Percentiles rank a stretch among this genome's conserved stretches.
Evolutionary conservation across 495 filamentous ascomycete species (phyloP).

Genomic region (Immersiella caudata): DNA sequence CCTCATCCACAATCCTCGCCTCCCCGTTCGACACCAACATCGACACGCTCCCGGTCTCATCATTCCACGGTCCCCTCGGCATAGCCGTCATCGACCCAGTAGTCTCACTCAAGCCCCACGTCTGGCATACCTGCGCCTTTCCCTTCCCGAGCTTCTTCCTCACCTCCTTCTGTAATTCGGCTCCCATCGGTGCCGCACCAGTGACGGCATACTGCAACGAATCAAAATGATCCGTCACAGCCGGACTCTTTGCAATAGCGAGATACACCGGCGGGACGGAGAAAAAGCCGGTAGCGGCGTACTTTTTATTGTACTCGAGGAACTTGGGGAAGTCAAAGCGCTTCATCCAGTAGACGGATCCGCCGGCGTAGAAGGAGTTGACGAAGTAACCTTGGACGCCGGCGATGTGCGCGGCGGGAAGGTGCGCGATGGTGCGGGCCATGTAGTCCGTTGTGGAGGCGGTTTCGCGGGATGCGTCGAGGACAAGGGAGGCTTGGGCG

Average conservation of each 20-base stretch:
- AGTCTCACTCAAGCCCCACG: conserved; percentile 75
- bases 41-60: conserved; percentile 34
- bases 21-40: conserved; percentile 59
- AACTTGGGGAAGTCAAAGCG: conserved; percentile 51
- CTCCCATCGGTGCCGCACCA: conserved; percentile 43
- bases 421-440: conserved; percentile 51
- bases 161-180: conserved; percentile 40
- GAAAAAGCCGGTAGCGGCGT: conserved; percentile 52
- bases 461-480: conserved; percentile 21
- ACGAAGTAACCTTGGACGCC: conserved; percentile 50
- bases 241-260: conserved; percentile 50
- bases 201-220: conserved; percentile 28
- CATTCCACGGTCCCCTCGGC: conserved; percentile 21
- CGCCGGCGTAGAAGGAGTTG: conserved; percentile 43
- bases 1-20: conserved; percentile 46
- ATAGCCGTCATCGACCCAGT: conserved; percentile 35
- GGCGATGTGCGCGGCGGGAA: conserved; percentile 51
- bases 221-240: conserved; percentile 53
- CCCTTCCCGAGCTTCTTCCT: conserved; percentile 40
- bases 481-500: conserved; percentile 27
- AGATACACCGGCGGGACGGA: conserved; percentile 56
- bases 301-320: conserved; percentile 44
- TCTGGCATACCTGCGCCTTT: conserved; percentile 57
- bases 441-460: not conserved
- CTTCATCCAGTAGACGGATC: conserved; percentile 55